These are phyloP conservation scores for Sordariomycetes sp. DNA, from an alignment of 2,329 filamentous ascomycete genomes.

Conservation along the genomic window DNA sequence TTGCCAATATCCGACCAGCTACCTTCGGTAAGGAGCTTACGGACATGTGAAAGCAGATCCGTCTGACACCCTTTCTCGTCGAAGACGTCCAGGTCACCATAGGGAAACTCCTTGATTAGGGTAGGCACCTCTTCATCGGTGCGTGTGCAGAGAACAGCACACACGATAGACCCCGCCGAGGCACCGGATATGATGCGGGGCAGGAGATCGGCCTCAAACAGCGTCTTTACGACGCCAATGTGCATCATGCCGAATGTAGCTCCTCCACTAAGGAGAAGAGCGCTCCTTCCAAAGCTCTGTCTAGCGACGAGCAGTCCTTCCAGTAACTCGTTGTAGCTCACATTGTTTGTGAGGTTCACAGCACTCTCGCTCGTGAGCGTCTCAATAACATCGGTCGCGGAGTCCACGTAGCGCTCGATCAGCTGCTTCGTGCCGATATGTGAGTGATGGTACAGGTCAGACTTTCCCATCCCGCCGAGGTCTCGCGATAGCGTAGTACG, in stretches of 20 bases:
- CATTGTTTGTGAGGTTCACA: slow-evolving; percentile 29
- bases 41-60: slow-evolving; percentile 55
- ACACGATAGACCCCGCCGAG: slow-evolving; percentile 79
- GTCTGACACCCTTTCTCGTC: slow-evolving; percentile 39
- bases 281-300: slow-evolving; percentile 75
- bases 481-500: slow-evolving; percentile 70
- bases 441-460: slow-evolving; percentile 69
- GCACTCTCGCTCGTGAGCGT: slow-evolving; percentile 51
- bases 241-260: slow-evolving; percentile 89
- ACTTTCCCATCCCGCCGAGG: slow-evolving; percentile 75
- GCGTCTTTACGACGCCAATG: slow-evolving; percentile 71
- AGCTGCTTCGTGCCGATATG: slow-evolving; percentile 77
- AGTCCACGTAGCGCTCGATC: slow-evolving; percentile 78
- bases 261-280: slow-evolving; percentile 70
- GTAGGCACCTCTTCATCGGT: slow-evolving; percentile 66
- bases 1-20: slow-evolving; percentile 77
- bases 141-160: slow-evolving; percentile 63
- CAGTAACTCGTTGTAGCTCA: slow-evolving; percentile 46
- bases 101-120: slow-evolving; percentile 56
- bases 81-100: slow-evolving; percentile 73
- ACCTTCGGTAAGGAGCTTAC: slow-evolving; percentile 66
- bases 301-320: slow-evolving; percentile 60
- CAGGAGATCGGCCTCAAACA: slow-evolving; percentile 62
- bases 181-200: slow-evolving; percentile 81
- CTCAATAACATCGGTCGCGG: slow-evolving; percentile 61